These are phyloP conservation scores for Hypoxylon sp. DNA, from an alignment of 2,329 filamentous ascomycete species.

Conservation along the genomic window DNA sequence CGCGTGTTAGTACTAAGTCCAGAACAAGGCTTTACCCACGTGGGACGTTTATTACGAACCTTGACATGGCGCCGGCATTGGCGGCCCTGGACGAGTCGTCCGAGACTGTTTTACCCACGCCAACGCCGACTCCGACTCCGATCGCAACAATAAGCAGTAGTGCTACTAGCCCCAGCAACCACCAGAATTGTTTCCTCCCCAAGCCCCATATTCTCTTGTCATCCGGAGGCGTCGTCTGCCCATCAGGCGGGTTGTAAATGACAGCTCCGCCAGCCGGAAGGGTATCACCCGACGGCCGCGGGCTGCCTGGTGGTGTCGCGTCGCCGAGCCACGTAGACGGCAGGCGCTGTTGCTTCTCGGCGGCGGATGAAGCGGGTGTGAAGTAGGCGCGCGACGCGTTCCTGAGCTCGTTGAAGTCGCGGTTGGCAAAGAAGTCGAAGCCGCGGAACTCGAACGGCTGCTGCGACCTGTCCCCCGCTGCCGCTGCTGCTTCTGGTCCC, in stretches of 20 bases:
- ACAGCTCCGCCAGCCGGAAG: slow-evolving; percentile 3
- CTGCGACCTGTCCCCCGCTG: slow-evolving; percentile 15
- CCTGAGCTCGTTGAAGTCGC: slow-evolving; percentile 42
- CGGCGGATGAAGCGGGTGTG: slow-evolving; percentile 19
- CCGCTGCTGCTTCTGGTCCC: background rate
- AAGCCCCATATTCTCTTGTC: slow-evolving; percentile 43
- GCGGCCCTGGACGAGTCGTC: slow-evolving; percentile 7
- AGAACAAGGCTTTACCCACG: background rate
- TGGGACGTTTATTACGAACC: slow-evolving; percentile 36
- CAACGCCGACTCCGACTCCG: slow-evolving; percentile 50
- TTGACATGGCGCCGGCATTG: slow-evolving; percentile 23
- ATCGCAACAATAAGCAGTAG: slow-evolving; percentile 46
- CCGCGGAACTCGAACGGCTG: slow-evolving; percentile 44
- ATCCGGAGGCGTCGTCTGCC: slow-evolving; percentile 17
- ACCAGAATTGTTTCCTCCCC: slow-evolving; percentile 48
- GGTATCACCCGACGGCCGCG: slow-evolving; percentile 29
- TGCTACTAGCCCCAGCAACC: slow-evolving; percentile 42
- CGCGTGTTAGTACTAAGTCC: background rate
- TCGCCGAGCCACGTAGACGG: slow-evolving; percentile 46
- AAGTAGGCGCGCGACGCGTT: slow-evolving; percentile 44
- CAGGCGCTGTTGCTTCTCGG: slow-evolving; percentile 23
- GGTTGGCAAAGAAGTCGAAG: slow-evolving; percentile 45
- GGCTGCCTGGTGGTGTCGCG: slow-evolving; percentile 41
- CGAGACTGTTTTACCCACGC: slow-evolving; percentile 39
- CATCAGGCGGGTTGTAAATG: slow-evolving; percentile 14